Evolutionary conservation across 257 asterid species (phyloP).

Genomic region (Nicotiana paniculata): DNA sequence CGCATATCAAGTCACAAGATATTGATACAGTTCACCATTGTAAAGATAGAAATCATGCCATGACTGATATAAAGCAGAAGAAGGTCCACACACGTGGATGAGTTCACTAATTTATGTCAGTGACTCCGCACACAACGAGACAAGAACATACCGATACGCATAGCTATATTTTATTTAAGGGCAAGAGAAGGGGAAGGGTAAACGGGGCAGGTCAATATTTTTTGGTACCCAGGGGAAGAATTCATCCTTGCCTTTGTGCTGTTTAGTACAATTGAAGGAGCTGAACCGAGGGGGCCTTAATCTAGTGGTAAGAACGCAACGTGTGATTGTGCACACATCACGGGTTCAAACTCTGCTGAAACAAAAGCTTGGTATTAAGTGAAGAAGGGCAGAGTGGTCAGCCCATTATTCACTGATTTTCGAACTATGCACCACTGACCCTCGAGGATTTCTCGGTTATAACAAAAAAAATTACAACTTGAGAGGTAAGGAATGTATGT

Average conservation of each 20-base stretch:
- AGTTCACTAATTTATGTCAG: not conserved
- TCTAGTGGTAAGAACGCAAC: not conserved
- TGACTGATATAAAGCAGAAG: not conserved
- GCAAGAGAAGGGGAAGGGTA: not conserved
- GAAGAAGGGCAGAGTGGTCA: not conserved
- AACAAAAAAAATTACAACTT: not conserved
- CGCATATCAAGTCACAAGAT: not conserved
- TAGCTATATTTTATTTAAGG: not conserved
- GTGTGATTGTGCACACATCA: not conserved
- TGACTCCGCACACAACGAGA: not conserved
- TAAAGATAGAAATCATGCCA: not conserved
- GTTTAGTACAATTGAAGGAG: not conserved
- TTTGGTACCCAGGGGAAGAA: not conserved
- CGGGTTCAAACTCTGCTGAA: not conserved
- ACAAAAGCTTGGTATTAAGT: not conserved
- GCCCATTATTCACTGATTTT: not conserved
- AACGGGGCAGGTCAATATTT: not conserved
- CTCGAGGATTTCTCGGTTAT: not conserved
- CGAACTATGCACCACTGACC: not conserved
- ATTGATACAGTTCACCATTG: not conserved
- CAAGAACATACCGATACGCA: not conserved
- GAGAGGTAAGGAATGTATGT: not conserved
- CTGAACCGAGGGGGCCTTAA: not conserved
- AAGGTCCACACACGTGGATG: not conserved
- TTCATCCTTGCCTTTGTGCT: not conserved